Percentiles rank a stretch among this genome's conserved stretches.
Conservation (phyloP, 768 basidiomycete species). For the Xerocomellus chrysenteron region DNA sequence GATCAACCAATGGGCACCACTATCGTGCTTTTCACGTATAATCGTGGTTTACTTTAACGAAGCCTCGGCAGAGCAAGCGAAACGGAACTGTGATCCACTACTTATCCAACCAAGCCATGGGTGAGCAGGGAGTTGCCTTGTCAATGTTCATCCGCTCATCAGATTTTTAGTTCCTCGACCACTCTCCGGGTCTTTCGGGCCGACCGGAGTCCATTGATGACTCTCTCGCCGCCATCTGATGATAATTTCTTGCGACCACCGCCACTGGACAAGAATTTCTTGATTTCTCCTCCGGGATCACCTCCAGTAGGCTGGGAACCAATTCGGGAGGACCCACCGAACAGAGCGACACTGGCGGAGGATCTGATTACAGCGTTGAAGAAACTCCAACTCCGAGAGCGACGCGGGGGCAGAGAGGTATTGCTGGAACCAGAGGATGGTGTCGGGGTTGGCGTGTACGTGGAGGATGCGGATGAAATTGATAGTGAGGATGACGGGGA, state of each 20-base stretch:
- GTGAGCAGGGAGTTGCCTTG: constrained; percentile 39
- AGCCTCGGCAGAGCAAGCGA: constrained; percentile 65
- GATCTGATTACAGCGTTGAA: constrained; percentile 82
- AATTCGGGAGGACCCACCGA: constrained; percentile 87
- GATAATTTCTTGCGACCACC: constrained; percentile 64
- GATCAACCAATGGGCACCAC: constrained; percentile 89
- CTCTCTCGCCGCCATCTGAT: constrained; percentile 29
- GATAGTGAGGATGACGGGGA: constrained; percentile 29
- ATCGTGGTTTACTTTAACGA: constrained; percentile 74
- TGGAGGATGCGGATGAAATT: constrained; percentile 64
- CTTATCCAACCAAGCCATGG: constrained; percentile 50
- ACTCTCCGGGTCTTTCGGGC: constrained; percentile 71
- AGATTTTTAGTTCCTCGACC: constrained; percentile 41
- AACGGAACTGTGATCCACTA: constrained; percentile 63
- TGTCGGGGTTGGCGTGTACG: constrained; percentile 73
- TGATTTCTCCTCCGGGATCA: constrained; percentile 97
- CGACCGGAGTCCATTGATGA: constrained; percentile 63
- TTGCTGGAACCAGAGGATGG: constrained; percentile 68
- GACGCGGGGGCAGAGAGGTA: constrained; percentile 45
- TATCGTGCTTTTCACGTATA: constrained; percentile 78
- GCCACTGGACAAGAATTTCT: constrained; percentile 84
- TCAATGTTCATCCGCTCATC: constrained; percentile 7
- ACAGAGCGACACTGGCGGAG: constrained; percentile 75
- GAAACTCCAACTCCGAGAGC: constrained; percentile 59
- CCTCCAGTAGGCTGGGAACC: constrained; percentile 98